Evolutionary conservation across 1,284 basidiomycete genomes (phyloP), one percentile per base, ranked within the genome.

Genomic region (Apiotrichum brassicae): DNA sequence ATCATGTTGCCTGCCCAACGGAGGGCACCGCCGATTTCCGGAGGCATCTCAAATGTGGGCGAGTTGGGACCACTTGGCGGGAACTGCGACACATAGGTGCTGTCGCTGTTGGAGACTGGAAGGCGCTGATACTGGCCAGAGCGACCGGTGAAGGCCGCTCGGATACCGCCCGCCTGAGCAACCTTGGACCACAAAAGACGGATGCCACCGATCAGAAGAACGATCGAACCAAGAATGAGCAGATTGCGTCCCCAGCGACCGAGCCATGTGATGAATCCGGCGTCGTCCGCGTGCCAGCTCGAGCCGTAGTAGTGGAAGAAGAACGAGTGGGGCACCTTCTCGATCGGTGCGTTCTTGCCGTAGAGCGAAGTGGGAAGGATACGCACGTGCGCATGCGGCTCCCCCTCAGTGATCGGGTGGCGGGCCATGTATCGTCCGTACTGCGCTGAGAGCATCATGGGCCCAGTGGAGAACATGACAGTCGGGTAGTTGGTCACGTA

Each of bases 401-500:
- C 63, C 9, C 74, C 71, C 2, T 72, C 66, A n/a, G 81, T 81
- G 23, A 69, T 48, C 18, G 84, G 82, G 55, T 89, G 84, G 18
- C 84, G 79, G 28, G 86, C 78, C 25, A 84, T 81, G 75, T 86
- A 91, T 52, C 88, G 77, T 49, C 87, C 83, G 71, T 91, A 87
- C 72, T 94, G 83, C 19, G 86, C 82, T 3, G 88, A 88, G 22
- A 97, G 73, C 76, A 92, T 89, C 89, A 93, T 90, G 70, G 90
- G 84, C 2, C 94, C 94, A 0, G 95, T 98, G 43, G 90, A 91
- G 76, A 98, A 98, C 94, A 98, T 98, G 76, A 98, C 94, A 30
- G 94, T 98, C 26, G 95, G 94, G 65, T 98, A 98, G 74, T 97
- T 93, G 65, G 91, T 82, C 46, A 95, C 71, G 82, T 89, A 97